Percentiles rank a stretch among this genome's conserved stretches.
Conservation (phyloP, 2,329 filamentous ascomycete species). For the Boeremia exigua region DNA sequence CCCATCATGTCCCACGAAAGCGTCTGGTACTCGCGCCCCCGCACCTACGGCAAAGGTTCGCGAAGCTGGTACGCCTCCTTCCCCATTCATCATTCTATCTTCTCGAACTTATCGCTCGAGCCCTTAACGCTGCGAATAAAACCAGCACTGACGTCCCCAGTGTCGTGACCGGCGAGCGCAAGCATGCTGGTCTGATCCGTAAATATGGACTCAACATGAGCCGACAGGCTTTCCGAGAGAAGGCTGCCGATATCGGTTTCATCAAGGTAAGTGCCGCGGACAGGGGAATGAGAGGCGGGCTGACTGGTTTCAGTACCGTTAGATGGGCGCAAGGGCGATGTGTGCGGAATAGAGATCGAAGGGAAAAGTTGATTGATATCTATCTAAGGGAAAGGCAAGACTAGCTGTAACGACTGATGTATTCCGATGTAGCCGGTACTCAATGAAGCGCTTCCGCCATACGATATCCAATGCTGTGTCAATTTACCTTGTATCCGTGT, state of each 20-base stretch:
- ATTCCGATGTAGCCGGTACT: too few relatives aligned
- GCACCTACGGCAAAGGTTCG: conserved; percentile 94
- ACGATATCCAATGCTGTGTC: too few relatives aligned
- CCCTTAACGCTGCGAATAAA: too few relatives aligned
- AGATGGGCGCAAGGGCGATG: not conserved
- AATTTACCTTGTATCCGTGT: too few relatives aligned
- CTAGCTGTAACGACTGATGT: too few relatives aligned
- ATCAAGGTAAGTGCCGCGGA: conserved; percentile 60
- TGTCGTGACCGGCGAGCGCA: conserved; percentile 37
- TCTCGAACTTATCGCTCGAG: conserved; percentile 46
- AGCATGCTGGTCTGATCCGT: conserved; percentile 88
- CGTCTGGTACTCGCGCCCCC: conserved; percentile 97
- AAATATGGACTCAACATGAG: conserved; percentile 94
- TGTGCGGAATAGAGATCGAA: too few relatives aligned
- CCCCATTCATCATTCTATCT: not conserved
- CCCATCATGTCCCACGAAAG: conserved; percentile 36
- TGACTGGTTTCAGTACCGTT: conserved; percentile 5
- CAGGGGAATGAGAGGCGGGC: not conserved
- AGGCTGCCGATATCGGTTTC: conserved; percentile 70
- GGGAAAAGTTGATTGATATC: too few relatives aligned
- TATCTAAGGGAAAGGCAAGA: too few relatives aligned
- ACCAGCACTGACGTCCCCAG: conserved; percentile 12
- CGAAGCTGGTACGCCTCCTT: conserved; percentile 74
- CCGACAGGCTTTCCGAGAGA: conserved; percentile 72
- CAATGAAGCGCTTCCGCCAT: too few relatives aligned